phyloP scores from a whole-genome alignment of 2,329 filamentous ascomycete species.

The Neoascochyta sp. region DNA sequence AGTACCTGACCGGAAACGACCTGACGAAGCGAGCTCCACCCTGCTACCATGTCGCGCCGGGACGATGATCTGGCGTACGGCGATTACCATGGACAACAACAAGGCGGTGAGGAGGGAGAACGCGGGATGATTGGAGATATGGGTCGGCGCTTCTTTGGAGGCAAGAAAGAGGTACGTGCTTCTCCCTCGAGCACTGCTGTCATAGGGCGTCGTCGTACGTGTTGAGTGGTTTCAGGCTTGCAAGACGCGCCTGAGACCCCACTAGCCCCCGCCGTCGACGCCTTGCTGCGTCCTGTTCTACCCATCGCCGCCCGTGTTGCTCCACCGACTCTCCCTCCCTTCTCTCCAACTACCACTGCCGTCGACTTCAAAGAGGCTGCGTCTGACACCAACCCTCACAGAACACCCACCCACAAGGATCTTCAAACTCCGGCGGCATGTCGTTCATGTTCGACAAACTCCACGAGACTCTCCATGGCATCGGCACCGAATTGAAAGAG shows the following conservation, averaged over 20 bases:
- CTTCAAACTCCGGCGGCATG: slow-evolving; percentile 32
- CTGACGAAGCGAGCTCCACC: slow-evolving; percentile 15
- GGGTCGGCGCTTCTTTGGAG: slow-evolving; percentile 44
- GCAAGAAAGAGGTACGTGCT: slow-evolving; percentile 30
- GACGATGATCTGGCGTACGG: slow-evolving; percentile 57
- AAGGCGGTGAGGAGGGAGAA: slow-evolving; percentile 43
- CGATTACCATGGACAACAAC: slow-evolving; percentile 43
- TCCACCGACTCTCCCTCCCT: slow-evolving; percentile 5
- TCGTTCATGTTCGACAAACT: slow-evolving; percentile 54
- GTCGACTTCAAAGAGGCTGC: no score
- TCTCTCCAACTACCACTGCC: slow-evolving; percentile 2
- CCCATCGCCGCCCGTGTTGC: slow-evolving; percentile 1
- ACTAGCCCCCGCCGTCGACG: slow-evolving; percentile 11
- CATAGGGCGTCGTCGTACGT: slow-evolving; percentile 11
- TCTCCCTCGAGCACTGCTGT: slow-evolving; percentile 13
- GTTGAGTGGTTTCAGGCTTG: slow-evolving; percentile 9
- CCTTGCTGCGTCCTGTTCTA: slow-evolving; percentile 7
- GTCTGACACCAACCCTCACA: slow-evolving; percentile 9
- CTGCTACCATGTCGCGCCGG: slow-evolving; percentile 28
- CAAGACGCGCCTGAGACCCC: slow-evolving; percentile 10
- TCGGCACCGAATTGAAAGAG: slow-evolving; percentile 51
- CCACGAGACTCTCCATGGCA: slow-evolving; percentile 50
- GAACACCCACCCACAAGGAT: slow-evolving; percentile 24
- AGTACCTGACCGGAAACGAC: background rate
- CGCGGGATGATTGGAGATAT: slow-evolving; percentile 53